phyloP scores from a whole-genome alignment of 2,329 filamentous ascomycete species.

The Chrysoporthe puriensis region DNA sequence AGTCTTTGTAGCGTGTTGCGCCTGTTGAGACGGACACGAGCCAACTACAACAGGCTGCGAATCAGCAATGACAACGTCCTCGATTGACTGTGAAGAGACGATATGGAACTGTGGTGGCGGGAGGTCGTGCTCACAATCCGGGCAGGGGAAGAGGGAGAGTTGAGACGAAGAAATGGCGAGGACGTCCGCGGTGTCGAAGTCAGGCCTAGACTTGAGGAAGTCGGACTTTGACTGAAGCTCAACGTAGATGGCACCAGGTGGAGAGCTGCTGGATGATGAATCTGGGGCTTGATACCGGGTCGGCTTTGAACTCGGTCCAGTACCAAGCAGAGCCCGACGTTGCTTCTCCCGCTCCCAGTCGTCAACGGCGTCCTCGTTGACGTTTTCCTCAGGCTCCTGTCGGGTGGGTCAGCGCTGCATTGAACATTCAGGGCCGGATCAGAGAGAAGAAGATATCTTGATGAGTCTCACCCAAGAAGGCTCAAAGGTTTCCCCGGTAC shows the following conservation, averaged over 20 bases:
- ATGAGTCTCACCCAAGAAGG: conserved; percentile 53
- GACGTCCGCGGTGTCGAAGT: conserved; percentile 33
- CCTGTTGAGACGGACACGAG: not conserved
- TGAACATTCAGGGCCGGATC: not conserved
- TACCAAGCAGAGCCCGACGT: conserved; percentile 20
- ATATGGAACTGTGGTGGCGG: conserved; percentile 26
- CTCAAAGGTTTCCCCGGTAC: conserved; percentile 50
- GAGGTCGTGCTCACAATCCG: conserved; percentile 15
- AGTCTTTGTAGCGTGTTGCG: conserved; percentile 20
- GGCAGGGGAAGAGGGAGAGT: conserved; percentile 18
- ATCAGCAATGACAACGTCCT: conserved; percentile 21
- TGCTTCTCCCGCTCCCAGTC: conserved; percentile 36
- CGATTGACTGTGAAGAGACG: conserved; percentile 28
- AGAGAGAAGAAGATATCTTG: not conserved
- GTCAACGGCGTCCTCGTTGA: conserved; percentile 34
- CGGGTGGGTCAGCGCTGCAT: conserved; percentile 9
- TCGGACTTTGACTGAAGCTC: conserved; percentile 27
- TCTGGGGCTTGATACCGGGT: not conserved
- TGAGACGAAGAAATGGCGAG: conserved; percentile 24
- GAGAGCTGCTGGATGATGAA: not conserved
- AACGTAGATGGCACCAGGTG: conserved; percentile 12
- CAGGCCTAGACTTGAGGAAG: conserved; percentile 27
- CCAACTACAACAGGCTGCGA: conserved; percentile 19
- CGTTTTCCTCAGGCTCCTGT: conserved; percentile 37
- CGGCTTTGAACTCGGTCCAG: not conserved